Conservation (phyloP, 129 eudicot species). For the Helianthus annuus region HanXRQr2.0-SUNRISE NC_035436.2:63839031-63839530, state of each 20-base stretch:
- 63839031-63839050: slow-evolving; percentile 30
- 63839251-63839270: slow-evolving; percentile 20
- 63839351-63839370: slow-evolving; percentile 21
- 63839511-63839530: slow-evolving; percentile 91
- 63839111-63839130: slow-evolving; percentile 53
- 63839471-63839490: slow-evolving; percentile 35
- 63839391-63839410: slow-evolving; percentile 32
- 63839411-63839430: slow-evolving; percentile 12
- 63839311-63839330: slow-evolving; percentile 15
- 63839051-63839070: slow-evolving; percentile 27
- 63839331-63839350: slow-evolving; percentile 36
- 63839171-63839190: slow-evolving; percentile 12
- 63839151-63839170: slow-evolving; percentile 12
- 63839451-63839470: slow-evolving; percentile 13
- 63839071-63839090: slow-evolving; percentile 6
- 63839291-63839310: slow-evolving; percentile 11
- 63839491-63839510: slow-evolving; percentile 51
- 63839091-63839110: slow-evolving; percentile 26
- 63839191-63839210: slow-evolving; percentile 30
- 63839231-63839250: slow-evolving; percentile 15
- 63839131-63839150: slow-evolving; percentile 19
- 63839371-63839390: slow-evolving; percentile 1
- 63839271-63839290: slow-evolving; percentile 26
- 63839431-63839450: slow-evolving; percentile 19
- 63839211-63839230: slow-evolving; percentile 24